Evolutionary conservation across 805 yeast genomes (phyloP).

Genomic region (Monosporozyma yasuniensis): DNA sequence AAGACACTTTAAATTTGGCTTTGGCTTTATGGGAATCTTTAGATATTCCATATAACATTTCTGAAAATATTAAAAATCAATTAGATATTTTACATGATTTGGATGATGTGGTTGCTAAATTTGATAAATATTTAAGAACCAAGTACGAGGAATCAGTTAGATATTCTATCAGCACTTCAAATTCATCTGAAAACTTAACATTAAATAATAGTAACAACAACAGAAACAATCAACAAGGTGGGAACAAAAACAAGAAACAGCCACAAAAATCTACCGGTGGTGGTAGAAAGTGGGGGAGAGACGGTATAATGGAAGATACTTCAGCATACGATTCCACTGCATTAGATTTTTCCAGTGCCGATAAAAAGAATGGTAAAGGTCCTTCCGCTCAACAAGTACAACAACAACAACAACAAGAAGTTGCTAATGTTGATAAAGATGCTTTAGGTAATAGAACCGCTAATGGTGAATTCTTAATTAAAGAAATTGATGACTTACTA

Average conservation of each 20-base stretch:
- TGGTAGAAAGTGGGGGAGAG: slow-evolving; percentile 59
- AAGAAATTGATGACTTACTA: slow-evolving; percentile 43
- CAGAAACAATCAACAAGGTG: slow-evolving; percentile 5
- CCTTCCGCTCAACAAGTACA: slow-evolving; percentile 5
- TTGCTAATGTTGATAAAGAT: slow-evolving; percentile 25
- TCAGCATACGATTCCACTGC: slow-evolving; percentile 29
- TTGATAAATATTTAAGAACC: slow-evolving; percentile 31
- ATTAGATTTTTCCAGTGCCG: slow-evolving; percentile 48
- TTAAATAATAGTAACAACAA: background rate
- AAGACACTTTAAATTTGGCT: slow-evolving; percentile 34
- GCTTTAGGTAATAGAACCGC: slow-evolving; percentile 34
- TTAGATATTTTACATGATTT: slow-evolving; percentile 24
- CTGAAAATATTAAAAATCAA: slow-evolving; percentile 27
- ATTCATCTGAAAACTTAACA: background rate
- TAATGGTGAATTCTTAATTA: slow-evolving; percentile 58
- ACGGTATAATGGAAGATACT: slow-evolving; percentile 45
- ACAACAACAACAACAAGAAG: slow-evolving; percentile 2
- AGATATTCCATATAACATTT: slow-evolving; percentile 24
- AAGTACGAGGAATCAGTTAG: slow-evolving; percentile 25
- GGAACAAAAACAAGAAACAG: slow-evolving; percentile 9
- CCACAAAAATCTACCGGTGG: slow-evolving; percentile 12
- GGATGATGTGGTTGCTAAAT: slow-evolving; percentile 30
- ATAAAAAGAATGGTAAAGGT: slow-evolving; percentile 12
- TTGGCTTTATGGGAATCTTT: slow-evolving; percentile 30
- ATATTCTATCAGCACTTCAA: slow-evolving; percentile 3